phyloP scores from a whole-genome alignment of 1,284 basidiomycete species.

The Cutaneotrichosporon sp. region DNA sequence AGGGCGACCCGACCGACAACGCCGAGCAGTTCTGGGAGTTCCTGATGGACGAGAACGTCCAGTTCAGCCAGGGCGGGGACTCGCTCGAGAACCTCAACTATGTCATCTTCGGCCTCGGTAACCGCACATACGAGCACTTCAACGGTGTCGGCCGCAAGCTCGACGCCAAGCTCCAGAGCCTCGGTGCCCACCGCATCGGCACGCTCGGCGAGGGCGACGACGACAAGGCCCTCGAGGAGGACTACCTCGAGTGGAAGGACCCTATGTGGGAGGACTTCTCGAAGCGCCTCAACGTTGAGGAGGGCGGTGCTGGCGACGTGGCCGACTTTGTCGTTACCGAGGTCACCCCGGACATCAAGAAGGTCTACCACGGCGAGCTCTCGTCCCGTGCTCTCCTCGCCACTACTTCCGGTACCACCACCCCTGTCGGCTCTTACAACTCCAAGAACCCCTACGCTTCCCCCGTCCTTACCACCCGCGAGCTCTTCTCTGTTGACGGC shows the following conservation, averaged over 20 bases:
- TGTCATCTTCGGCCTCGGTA: slow-evolving; percentile 90
- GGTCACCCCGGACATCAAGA: slow-evolving; percentile 67
- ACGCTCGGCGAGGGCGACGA: slow-evolving; percentile 95
- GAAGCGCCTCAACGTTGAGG: slow-evolving; percentile 76
- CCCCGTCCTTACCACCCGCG: slow-evolving; percentile 68
- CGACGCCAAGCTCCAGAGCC: slow-evolving; percentile 66
- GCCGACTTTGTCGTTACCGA: slow-evolving; percentile 91
- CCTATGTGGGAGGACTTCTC: slow-evolving; percentile 89
- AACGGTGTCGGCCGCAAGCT: slow-evolving; percentile 80
- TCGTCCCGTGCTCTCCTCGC: slow-evolving; percentile 73
- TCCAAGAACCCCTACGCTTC: slow-evolving; percentile 95
- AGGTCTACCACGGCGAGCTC: slow-evolving; percentile 88
- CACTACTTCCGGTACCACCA: slow-evolving; percentile 45
- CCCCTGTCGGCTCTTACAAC: slow-evolving; percentile 58
- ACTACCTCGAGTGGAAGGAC: slow-evolving; percentile 99
- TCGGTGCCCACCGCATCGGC: slow-evolving; percentile 83
- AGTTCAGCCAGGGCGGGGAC: slow-evolving; percentile 64
- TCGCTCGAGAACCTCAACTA: slow-evolving; percentile 84
- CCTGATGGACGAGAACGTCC: slow-evolving; percentile 75
- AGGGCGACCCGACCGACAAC: slow-evolving; percentile 98
- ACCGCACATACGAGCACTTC: slow-evolving; percentile 94
- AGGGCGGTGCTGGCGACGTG: slow-evolving; percentile 92
- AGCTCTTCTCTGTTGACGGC: slow-evolving; percentile 70
- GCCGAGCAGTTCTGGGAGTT: slow-evolving; percentile 94
- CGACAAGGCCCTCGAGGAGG: slow-evolving; percentile 99